Percentiles rank a stretch among this genome's conserved stretches.
phyloP scores from a whole-genome alignment of 2,329 filamentous ascomycete species.

The Aspergillus versicolor region DNA sequence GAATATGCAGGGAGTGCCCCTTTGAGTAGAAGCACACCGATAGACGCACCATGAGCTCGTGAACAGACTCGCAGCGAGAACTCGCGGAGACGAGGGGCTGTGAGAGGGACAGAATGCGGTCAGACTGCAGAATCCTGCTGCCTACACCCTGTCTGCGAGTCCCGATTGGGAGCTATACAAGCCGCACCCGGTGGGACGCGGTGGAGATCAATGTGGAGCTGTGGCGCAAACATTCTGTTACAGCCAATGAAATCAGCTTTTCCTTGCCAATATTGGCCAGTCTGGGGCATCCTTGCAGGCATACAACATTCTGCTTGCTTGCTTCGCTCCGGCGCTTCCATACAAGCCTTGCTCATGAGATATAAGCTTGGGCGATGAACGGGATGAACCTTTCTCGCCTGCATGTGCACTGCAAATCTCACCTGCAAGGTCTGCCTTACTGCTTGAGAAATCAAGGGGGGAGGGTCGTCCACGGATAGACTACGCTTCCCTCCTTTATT shows the following conservation, averaged over 20 bases:
- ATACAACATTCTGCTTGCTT: slow-evolving; percentile 1
- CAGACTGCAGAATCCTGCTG: not conserved
- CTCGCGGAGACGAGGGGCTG: too few relatives aligned
- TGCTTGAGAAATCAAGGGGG: too few relatives aligned
- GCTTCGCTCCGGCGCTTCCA: not conserved
- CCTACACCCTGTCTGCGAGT: not conserved
- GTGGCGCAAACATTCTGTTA: not conserved
- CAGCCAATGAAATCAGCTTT: slow-evolving; percentile 3
- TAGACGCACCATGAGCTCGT: too few relatives aligned
- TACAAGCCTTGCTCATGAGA: not conserved
- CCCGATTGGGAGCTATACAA: not conserved
- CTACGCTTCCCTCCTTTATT: too few relatives aligned
- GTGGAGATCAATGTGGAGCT: not conserved
- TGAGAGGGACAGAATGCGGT: not conserved
- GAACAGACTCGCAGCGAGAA: too few relatives aligned
- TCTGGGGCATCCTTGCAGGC: slow-evolving; percentile 3
- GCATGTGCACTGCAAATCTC: too few relatives aligned
- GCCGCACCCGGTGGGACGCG: not conserved
- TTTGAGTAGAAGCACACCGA: too few relatives aligned
- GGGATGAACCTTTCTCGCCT: too few relatives aligned
- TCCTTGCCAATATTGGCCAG: slow-evolving; percentile 5
- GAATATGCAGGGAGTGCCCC: too few relatives aligned
- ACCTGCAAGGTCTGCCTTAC: too few relatives aligned
- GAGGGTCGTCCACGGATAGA: too few relatives aligned
- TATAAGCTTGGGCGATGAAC: not conserved